Conservation (phyloP, 2,329 filamentous ascomycete genomes). For the Didymellaceae sp. region DNA sequence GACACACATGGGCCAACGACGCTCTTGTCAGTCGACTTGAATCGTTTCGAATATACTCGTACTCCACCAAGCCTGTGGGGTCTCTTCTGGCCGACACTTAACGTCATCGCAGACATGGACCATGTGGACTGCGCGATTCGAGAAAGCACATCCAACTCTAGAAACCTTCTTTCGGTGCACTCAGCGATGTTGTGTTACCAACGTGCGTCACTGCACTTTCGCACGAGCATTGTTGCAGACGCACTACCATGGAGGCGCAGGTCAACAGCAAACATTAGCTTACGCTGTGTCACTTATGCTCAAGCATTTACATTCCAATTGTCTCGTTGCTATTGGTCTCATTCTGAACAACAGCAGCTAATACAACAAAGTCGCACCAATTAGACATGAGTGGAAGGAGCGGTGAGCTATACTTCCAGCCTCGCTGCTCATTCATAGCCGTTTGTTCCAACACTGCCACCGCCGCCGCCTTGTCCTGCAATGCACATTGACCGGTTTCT, state of each 20-base stretch:
- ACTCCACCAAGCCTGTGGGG: too few relatives aligned
- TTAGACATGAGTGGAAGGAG: neutral
- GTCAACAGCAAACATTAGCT: conserved; percentile 1
- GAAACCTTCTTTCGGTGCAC: neutral
- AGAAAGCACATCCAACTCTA: too few relatives aligned
- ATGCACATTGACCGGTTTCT: conserved; percentile 12
- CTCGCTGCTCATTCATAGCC: neutral
- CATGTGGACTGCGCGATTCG: neutral
- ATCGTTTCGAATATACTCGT: too few relatives aligned
- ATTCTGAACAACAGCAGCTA: neutral
- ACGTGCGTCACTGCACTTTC: conserved; percentile 6
- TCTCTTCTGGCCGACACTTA: too few relatives aligned
- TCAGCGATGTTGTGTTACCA: conserved; percentile 2
- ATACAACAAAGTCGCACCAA: neutral
- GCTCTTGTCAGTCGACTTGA: too few relatives aligned
- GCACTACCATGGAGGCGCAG: neutral
- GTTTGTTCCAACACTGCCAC: neutral
- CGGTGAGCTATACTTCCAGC: conserved; percentile 8
- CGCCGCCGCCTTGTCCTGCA: neutral
- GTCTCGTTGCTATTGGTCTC: neutral
- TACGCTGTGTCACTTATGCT: conserved; percentile 13
- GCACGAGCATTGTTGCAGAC: conserved; percentile 9
- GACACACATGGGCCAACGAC: too few relatives aligned
- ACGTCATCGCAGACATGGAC: too few relatives aligned
- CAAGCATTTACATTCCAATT: neutral